phyloP scores from a whole-genome alignment of 768 basidiomycete species.

The Ramaria rubella region DNA sequence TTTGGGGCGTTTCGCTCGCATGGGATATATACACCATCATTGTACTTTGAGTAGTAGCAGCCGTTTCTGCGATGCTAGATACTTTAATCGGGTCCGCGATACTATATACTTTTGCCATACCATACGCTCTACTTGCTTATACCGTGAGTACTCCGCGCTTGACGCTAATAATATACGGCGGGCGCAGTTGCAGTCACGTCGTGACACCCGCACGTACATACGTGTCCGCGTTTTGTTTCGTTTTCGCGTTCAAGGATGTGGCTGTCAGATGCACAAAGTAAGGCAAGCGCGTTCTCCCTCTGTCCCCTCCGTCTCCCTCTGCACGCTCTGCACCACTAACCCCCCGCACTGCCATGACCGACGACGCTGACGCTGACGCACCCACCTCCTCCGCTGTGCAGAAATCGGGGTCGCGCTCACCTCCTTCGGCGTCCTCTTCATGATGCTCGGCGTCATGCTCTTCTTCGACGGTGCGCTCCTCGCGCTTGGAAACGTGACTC shows the following conservation, averaged over 20 bases:
- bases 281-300: constrained; percentile 3
- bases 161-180: no score
- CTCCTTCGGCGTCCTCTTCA: constrained; percentile 91
- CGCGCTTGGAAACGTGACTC: constrained; percentile 92
- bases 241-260: constrained; percentile 33
- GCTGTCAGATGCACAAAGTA: constrained; percentile 49
- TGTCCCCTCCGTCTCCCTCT: background rate
- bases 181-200: no score
- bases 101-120: no score
- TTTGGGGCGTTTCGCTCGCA: no score
- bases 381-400: constrained; percentile 26
- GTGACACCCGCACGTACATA: background rate
- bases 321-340: background rate
- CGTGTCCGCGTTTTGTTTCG: background rate
- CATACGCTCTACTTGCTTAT: no score
- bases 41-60: no score
- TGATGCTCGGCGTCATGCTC: constrained; percentile 92
- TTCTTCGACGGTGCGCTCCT: constrained; percentile 95
- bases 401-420: constrained; percentile 97
- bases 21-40: no score
- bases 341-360: constrained; percentile 3
- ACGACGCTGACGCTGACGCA: background rate
- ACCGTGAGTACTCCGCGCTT: no score
- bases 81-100: no score
- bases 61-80: no score